phyloP scores from a whole-genome alignment of 139 green algal genomes.

The Tetratostichococcus sp. region DNA sequence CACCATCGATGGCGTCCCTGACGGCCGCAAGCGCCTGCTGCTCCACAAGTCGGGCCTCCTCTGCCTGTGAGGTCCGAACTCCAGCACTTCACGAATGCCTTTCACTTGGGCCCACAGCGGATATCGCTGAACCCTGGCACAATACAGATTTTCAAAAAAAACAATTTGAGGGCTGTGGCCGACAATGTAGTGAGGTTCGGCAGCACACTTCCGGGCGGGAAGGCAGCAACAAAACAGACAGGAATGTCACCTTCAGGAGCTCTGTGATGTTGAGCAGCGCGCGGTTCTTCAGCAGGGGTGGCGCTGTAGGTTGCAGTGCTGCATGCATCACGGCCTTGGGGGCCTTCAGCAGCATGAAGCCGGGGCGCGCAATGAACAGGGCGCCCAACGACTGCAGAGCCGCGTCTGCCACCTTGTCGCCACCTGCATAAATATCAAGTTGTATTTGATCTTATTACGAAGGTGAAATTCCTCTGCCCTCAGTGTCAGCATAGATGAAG shows the following conservation, averaged over 20 bases:
- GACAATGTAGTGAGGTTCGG: too few species aligned
- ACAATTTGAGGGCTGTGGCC: too few species aligned
- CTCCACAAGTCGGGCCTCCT: constrained; percentile 50
- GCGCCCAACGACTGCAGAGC: constrained; percentile 63
- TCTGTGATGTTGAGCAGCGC: constrained; percentile 65
- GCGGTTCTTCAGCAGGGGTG: constrained; percentile 41
- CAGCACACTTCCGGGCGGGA: too few species aligned
- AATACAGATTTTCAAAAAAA: too few species aligned
- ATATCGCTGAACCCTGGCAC: too few species aligned
- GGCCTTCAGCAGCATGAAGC: constrained; percentile 36
- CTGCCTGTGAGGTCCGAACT: constrained; percentile 33
- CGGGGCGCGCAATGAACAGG: constrained; percentile 58
- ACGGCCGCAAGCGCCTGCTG: constrained; percentile 35
- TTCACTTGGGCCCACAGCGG: too few species aligned
- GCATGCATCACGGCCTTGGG: constrained; percentile 25
- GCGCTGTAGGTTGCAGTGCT: constrained; percentile 25
- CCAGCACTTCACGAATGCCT: too few species aligned
- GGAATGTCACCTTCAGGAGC: constrained; percentile 60
- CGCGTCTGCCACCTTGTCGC: constrained; percentile 28
- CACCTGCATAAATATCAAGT: not conserved
- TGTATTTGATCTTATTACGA: too few species aligned
- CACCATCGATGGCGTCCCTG: not conserved
- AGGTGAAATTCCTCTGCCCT: too few species aligned
- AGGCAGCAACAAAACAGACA: too few species aligned
- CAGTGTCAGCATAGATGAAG: too few species aligned